Evolutionary conservation across 1,284 basidiomycete species (phyloP).

Genomic region (Ustilago sp.): DNA sequence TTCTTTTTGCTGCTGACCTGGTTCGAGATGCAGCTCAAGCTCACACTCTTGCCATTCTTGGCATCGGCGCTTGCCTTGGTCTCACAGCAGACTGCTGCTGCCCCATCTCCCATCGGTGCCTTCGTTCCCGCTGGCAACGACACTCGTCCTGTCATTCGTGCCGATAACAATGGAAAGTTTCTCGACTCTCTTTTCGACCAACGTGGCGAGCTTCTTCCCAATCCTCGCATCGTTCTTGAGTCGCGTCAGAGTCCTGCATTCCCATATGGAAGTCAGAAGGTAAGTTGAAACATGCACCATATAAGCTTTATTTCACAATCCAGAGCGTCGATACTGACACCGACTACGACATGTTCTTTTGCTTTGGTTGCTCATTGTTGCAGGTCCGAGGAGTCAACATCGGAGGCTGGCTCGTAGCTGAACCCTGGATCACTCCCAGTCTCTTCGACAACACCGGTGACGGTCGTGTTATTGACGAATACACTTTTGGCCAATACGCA

Average conservation of each 20-base stretch:
- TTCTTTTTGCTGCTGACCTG: not conserved
- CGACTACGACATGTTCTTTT: not conserved
- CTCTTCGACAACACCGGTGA: conserved; percentile 72
- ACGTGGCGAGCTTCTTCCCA: conserved; percentile 32
- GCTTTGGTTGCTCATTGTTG: not conserved
- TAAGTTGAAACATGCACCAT: conserved; percentile 3
- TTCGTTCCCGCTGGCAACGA: conserved; percentile 34
- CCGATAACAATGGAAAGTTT: conserved; percentile 26
- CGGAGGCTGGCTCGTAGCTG: conserved; percentile 67
- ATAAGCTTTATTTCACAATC: not conserved
- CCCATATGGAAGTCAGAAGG: conserved; percentile 36
- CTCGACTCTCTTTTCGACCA: conserved; percentile 45
- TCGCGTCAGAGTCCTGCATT: conserved; percentile 47
- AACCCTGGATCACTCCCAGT: conserved; percentile 66
- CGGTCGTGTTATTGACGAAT: conserved; percentile 78
- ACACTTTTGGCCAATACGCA: conserved; percentile 79
- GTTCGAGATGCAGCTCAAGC: conserved; percentile 24
- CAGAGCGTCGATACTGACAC: no score
- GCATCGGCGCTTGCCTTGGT: conserved; percentile 27
- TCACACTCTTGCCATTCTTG: conserved; percentile 21
- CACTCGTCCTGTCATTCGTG: conserved; percentile 42
- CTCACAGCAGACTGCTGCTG: conserved; percentile 18
- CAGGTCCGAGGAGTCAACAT: conserved; percentile 67
- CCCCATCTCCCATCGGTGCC: conserved; percentile 26
- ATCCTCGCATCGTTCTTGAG: conserved; percentile 46